Evolutionary conservation across 768 basidiomycete genomes (phyloP), one percentile per base, ranked within the genome.

Genomic region (Lepiota brunneoincarnata): DNA sequence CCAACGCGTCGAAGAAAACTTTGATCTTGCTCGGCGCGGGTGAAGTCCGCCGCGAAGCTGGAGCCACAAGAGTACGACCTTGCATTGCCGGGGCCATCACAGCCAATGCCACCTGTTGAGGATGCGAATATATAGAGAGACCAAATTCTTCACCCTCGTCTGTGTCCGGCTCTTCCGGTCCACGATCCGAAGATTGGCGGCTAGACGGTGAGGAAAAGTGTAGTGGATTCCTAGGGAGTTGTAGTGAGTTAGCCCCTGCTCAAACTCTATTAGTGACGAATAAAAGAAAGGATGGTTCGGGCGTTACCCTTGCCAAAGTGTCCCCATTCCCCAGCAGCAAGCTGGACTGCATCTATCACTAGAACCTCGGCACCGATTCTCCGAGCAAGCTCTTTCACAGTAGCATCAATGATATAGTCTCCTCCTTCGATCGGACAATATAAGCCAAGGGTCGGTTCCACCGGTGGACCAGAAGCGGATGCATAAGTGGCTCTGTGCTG

Each of bases 301-400:
- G 61, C 31, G 11, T 46, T 48, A 87, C 89, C 89, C 78, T 85
- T 80, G 23, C 93, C 93, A 66, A 92, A 92, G 17, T 79, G 75
- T 2, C 93, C 93, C 76, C 85, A 89, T 67, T 91, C 87, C n/a
- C 93, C 91, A 3, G 92, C 86, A 31, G 89, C 92, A 17, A 96
- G 74, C 55, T 94, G 89, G 7, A 87, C 83, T 2, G 87, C 75
- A 71, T 98, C 94, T 46, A 98, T 65, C 12, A 93, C 81, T 7
- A 95, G 76, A 10, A 97, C 85, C 58, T 97, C 95, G 17, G 92
- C 81, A 23, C 80, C 82, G 2, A 86, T 83, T 49, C 79, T 78
- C 44, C 80, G 77, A 4, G 91, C 92, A 58, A 95, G 70, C 65
- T 91, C 89, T 36, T 79, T 76, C 10, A 96, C 84, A 2, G 92